Conservation (phyloP, 345 rosid genomes). For the Populus euphratica region DNA sequence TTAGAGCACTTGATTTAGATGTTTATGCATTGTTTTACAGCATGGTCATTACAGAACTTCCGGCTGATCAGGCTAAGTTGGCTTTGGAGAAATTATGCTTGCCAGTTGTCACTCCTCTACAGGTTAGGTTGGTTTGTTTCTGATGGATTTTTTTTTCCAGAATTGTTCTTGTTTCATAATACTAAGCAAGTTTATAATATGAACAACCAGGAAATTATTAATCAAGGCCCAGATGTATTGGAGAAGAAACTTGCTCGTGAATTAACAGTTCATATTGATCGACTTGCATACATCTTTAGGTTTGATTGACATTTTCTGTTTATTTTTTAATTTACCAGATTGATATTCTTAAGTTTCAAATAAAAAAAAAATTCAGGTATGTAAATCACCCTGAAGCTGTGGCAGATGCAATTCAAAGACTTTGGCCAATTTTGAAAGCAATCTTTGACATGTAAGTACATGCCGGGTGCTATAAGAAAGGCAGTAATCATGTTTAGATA, state of each 20-base stretch:
- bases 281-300: slow-evolving; percentile 96
- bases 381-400: slow-evolving; percentile 96
- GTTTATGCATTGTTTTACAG: slow-evolving; percentile 45
- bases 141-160: not conserved
- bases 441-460: slow-evolving; percentile 82
- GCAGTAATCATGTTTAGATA: slow-evolving; percentile 1
- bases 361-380: slow-evolving; percentile 49
- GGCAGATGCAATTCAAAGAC: slow-evolving; percentile 84
- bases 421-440: slow-evolving; percentile 88
- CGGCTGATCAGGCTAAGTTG: slow-evolving; percentile 72
- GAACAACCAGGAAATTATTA: slow-evolving; percentile 58
- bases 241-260: slow-evolving; percentile 90
- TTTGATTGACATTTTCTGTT: slow-evolving; percentile 28
- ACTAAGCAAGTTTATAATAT: slow-evolving; percentile 8
- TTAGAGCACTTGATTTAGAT: slow-evolving; percentile 14
- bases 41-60: slow-evolving; percentile 92
- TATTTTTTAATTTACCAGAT: slow-evolving; percentile 3
- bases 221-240: slow-evolving; percentile 70
- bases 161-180: slow-evolving; percentile 17
- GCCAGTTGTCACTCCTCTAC: slow-evolving; percentile 80
- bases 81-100: slow-evolving; percentile 80
- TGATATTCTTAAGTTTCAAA: slow-evolving; percentile 18
- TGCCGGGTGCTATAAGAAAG: slow-evolving; percentile 8
- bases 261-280: slow-evolving; percentile 88
- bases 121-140: slow-evolving; percentile 47